Base-by-base conservation (phyloP, 2,329 filamentous ascomycete species). In the Calonectria montana region DNA sequence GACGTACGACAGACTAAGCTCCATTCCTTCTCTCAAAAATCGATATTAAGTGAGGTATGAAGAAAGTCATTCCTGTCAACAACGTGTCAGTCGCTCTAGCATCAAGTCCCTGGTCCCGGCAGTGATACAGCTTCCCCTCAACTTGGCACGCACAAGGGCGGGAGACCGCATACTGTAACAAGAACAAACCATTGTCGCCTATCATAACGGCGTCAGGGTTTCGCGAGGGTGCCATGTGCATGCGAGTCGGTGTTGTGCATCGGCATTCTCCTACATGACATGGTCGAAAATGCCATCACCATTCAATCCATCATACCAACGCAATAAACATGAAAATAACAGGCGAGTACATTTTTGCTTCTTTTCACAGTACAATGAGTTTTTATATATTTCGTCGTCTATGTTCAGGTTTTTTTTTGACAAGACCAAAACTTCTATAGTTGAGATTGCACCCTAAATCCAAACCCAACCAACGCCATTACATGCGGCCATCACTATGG, bases 401-500 rank as follows among this genome's bases (percentile, higher is more conserved):
- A 65, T 71, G 67, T 72, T 57, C 47, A 45, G 77, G 70, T 63
- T 73, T 35, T 73, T 63, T 73, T 35, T 73, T 78, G 80, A 82
- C 78, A 82, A 82, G 75, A 59, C 75, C 59, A 25, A 55, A 74
- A 71, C 73, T 74, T 80, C 73, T 78, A 70, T 78, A 78, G 80
- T 81, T 81, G 78, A 79, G 74, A 72, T 69, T 55, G 64, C 67
- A 65, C 76, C 72, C 65, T 45, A 69, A 65, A 70, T 68, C 69
- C 41, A 37, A 73, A 69, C 69, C 75, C 75, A 75, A 73, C 50
- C 72, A 79, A 79, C 76, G 76, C 77, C 77, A 73, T 75, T 73
- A 75, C 69, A 76, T 79, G 74, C 73, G 73, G 70, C 71, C 74
- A 75, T 71, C 71, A 66, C 59, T 67, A 53, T 70, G 72, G 50